Percentiles rank a stretch among this genome's conserved stretches.
phyloP scores from a whole-genome alignment of 2,329 filamentous ascomycete species.

The Coniochaeta ligniaria region DNA sequence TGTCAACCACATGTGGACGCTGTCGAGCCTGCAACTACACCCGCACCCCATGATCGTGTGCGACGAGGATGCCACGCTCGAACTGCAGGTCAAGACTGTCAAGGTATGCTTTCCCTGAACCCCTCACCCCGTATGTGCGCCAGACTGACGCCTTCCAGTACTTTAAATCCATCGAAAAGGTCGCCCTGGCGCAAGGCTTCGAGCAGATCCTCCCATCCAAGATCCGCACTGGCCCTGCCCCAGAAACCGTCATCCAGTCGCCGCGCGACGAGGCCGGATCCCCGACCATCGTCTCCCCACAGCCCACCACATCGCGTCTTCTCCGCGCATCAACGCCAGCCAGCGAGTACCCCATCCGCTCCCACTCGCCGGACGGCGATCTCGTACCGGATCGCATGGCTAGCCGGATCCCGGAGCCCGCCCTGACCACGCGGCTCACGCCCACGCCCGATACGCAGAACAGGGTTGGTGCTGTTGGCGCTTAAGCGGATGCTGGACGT shows the following conservation, averaged over 20 bases:
- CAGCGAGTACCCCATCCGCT: conserved; percentile 46
- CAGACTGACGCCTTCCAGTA: conserved; percentile 27
- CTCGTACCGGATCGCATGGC: conserved; percentile 57
- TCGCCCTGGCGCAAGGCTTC: conserved; percentile 38
- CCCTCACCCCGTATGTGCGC: not conserved
- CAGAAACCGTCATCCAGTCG: conserved; percentile 18
- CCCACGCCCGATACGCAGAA: conserved; percentile 39
- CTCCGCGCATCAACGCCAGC: conserved; percentile 47
- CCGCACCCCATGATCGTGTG: conserved; percentile 67
- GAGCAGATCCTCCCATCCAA: conserved; percentile 42
- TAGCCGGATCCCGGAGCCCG: conserved; percentile 44
- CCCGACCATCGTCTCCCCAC: conserved; percentile 42
- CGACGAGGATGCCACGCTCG: conserved; percentile 63
- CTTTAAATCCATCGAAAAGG: conserved; percentile 54
- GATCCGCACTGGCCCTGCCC: conserved; percentile 43
- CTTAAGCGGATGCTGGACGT: conserved; percentile 6
- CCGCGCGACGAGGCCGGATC: conserved; percentile 27
- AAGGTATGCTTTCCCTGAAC: conserved; percentile 27
- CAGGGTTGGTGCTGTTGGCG: conserved; percentile 17
- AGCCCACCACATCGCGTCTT: conserved; percentile 48
- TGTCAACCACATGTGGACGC: conserved; percentile 75
- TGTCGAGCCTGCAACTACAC: conserved; percentile 67
- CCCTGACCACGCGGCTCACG: conserved; percentile 34
- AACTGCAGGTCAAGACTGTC: conserved; percentile 59
- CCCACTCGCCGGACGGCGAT: conserved; percentile 51